phyloP scores from a whole-genome alignment of 495 filamentous ascomycete species.

The Aspergillus bridgeri region DNA sequence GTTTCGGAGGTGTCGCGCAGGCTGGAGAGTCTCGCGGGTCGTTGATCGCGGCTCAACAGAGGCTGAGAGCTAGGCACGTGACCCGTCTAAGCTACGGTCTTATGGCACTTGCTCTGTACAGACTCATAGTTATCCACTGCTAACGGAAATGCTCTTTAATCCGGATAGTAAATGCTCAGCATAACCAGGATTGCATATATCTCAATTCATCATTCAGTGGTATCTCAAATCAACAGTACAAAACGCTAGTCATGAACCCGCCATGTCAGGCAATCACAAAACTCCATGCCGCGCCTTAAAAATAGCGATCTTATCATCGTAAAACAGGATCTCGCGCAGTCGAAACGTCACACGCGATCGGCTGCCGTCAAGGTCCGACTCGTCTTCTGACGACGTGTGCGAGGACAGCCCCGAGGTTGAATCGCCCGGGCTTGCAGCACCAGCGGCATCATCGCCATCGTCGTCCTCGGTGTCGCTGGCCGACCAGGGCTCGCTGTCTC shows the following conservation, averaged over 20 bases:
- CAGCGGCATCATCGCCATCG: conserved; percentile 49
- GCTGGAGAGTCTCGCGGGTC: neutral
- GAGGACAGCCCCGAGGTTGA: conserved; percentile 40
- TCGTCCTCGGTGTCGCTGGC: conserved; percentile 37
- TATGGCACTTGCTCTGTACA: too few relatives aligned
- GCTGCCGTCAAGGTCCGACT: conserved; percentile 48
- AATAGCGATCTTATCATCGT: conserved; percentile 82
- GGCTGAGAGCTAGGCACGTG: conserved; percentile 10
- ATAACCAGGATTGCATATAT: conserved; percentile 1
- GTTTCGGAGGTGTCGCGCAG: neutral
- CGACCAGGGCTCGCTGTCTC: conserved; percentile 38
- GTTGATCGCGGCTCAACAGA: conserved; percentile 8
- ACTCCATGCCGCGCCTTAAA: conserved; percentile 76
- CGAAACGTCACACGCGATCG: conserved; percentile 54
- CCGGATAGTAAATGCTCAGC: conserved; percentile 3
- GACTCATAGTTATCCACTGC: too few relatives aligned
- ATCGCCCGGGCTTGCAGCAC: conserved; percentile 30
- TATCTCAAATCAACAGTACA: conserved; percentile 16
- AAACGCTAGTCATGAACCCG: conserved; percentile 7
- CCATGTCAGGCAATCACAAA: conserved; percentile 41
- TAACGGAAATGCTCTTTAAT: neutral
- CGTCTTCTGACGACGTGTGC: conserved; percentile 43
- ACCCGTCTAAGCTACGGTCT: neutral
- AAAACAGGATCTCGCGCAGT: conserved; percentile 82
- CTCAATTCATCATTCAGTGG: conserved; percentile 3